These are phyloP conservation scores for Cinnamomum micranthum DNA, from an alignment of 164 flowering plant genomes.

Conservation along the genomic window DNA sequence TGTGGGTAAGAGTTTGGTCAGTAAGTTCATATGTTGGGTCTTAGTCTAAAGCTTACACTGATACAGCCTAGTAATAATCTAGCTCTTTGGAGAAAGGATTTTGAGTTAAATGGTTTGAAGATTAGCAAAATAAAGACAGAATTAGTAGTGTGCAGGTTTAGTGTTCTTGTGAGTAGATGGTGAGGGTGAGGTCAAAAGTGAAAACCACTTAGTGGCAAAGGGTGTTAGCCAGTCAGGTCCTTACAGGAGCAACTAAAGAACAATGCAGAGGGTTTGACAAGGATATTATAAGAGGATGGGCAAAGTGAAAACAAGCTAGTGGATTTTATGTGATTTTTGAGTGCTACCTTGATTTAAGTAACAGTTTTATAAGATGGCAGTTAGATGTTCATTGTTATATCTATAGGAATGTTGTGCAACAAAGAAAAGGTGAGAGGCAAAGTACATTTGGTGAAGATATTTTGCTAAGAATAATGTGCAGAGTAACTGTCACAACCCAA, in stretches of 20 bases:
- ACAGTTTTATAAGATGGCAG: background rate
- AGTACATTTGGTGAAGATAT: background rate
- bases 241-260: background rate
- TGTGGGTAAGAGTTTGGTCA: too few relatives aligned
- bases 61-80: too few relatives aligned
- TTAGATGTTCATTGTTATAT: background rate
- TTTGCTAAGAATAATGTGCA: too few relatives aligned
- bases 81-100: background rate
- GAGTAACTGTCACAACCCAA: too few relatives aligned
- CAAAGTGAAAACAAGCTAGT: background rate
- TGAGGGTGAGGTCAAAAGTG: too few relatives aligned
- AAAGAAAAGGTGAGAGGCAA: background rate
- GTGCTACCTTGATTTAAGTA: background rate
- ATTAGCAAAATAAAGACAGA: background rate
- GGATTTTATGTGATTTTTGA: background rate
- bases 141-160: background rate
- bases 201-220: too few relatives aligned
- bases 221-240: background rate
- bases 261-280: background rate
- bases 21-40: too few relatives aligned
- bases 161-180: too few relatives aligned
- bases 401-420: background rate
- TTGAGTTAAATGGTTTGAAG: background rate
- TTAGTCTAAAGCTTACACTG: too few relatives aligned
- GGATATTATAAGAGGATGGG: background rate